Evolutionary conservation across 2,329 filamentous ascomycete species (phyloP).

Genomic region (Verticillium dahliae): DNA sequence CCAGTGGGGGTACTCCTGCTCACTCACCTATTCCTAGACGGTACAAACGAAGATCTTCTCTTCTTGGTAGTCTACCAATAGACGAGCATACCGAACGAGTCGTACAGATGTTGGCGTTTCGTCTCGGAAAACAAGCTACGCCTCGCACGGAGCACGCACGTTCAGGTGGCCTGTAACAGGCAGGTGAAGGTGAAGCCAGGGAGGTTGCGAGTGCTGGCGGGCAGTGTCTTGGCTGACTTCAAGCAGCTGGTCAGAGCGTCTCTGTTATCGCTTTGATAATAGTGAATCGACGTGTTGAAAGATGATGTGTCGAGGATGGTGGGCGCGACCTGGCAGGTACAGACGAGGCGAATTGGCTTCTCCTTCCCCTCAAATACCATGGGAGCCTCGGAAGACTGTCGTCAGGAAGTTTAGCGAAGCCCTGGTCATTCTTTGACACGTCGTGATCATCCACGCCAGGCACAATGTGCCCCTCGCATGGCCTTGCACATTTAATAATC

Average conservation of each 20-base stretch:
- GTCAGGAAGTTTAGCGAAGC: too few relatives aligned
- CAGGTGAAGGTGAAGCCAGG: neutral
- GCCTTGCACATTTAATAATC: neutral
- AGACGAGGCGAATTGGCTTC: too few relatives aligned
- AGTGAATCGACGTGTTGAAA: neutral
- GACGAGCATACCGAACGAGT: neutral
- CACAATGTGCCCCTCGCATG: neutral
- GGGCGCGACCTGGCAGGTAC: neutral
- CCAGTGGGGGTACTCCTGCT: neutral
- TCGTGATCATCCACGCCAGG: neutral
- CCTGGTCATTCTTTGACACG: neutral
- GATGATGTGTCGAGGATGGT: neutral
- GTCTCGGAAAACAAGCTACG: neutral
- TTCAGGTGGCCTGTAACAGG: neutral
- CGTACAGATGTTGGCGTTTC: neutral
- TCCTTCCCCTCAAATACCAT: too few relatives aligned
- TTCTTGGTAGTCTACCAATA: neutral
- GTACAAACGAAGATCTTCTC: neutral
- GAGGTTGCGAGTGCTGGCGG: neutral
- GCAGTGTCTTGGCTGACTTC: neutral
- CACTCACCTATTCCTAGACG: neutral
- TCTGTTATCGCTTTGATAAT: neutral
- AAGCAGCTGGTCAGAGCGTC: neutral
- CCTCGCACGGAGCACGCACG: neutral
- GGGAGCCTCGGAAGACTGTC: too few relatives aligned